phyloP scores from a whole-genome alignment of 352 stramenopile species.

The Globisporangium radiosum region DNA sequence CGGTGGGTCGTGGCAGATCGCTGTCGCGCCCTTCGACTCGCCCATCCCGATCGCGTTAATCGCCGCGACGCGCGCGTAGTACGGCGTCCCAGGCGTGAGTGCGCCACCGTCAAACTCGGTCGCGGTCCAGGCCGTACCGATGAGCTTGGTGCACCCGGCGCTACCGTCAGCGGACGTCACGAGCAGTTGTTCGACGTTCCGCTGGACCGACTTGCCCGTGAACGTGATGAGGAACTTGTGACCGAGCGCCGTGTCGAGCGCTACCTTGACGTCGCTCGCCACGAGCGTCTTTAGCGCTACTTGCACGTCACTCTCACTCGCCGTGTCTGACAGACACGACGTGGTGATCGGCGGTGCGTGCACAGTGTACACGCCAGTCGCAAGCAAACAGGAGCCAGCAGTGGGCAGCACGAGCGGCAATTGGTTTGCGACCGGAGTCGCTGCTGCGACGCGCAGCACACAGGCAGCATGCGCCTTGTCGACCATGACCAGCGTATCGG shows the following conservation, averaged over 20 bases:
- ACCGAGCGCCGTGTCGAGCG: constrained; percentile 45
- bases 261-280: constrained; percentile 52
- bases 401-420: constrained; percentile 31
- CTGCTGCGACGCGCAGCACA: constrained; percentile 44
- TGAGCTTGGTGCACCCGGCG: constrained; percentile 37
- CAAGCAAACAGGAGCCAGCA: constrained; percentile 18
- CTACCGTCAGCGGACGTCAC: constrained; percentile 50
- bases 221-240: constrained; percentile 87
- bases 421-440: constrained; percentile 21
- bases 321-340: constrained; percentile 34
- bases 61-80: constrained; percentile 88
- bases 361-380: constrained; percentile 34
- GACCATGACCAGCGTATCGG: constrained; percentile 66
- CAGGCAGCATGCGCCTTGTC: constrained; percentile 38
- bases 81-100: constrained; percentile 72
- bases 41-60: constrained; percentile 85
- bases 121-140: constrained; percentile 50
- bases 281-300: constrained; percentile 35
- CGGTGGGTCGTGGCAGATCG: constrained; percentile 44
- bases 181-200: constrained; percentile 32
- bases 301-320: constrained; percentile 19
- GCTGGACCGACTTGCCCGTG: constrained; percentile 46
- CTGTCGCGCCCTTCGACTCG: constrained; percentile 29
- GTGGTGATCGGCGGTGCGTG: constrained; percentile 39
- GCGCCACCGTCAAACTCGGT: constrained; percentile 78